Evolutionary conservation across 768 basidiomycete genomes (phyloP).

Genomic region (Collybia nuda): DNA sequence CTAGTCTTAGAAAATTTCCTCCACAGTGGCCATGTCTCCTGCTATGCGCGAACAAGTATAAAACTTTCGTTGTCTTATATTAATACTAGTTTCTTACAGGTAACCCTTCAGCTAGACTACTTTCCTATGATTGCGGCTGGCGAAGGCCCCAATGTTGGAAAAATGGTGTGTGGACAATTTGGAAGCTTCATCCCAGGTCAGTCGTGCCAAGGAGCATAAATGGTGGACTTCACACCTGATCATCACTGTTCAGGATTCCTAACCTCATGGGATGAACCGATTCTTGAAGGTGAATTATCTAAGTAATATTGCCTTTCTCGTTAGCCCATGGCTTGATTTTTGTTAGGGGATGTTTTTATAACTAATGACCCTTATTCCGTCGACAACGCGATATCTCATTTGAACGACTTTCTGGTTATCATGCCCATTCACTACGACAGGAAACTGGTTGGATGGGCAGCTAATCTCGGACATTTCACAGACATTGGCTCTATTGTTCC

Average conservation of each 20-base stretch:
- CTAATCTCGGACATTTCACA: conserved; percentile 27
- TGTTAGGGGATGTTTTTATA: conserved; percentile 19
- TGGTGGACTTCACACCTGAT: not conserved
- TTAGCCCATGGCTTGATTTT: not conserved
- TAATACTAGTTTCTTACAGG: not conserved
- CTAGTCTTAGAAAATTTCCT: not conserved
- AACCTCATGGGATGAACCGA: conserved; percentile 23
- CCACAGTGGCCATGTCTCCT: conserved; percentile 20
- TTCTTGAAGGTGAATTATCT: conserved; percentile 22
- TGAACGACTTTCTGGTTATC: conserved; percentile 29
- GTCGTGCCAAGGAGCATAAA: not conserved
- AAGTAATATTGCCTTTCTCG: not conserved
- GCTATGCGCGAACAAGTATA: conserved; percentile 25
- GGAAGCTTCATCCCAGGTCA: conserved; percentile 26
- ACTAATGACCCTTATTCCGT: conserved; percentile 28
- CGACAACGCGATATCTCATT: conserved; percentile 25
- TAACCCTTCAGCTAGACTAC: conserved; percentile 15
- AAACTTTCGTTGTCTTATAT: not conserved
- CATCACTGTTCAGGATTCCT: conserved; percentile 19
- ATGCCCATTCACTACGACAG: conserved; percentile 23
- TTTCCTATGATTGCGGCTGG: conserved; percentile 30
- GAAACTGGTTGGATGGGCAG: conserved; percentile 26
- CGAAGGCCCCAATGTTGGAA: conserved; percentile 22
- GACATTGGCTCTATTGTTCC: conserved; percentile 22
- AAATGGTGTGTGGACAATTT: conserved; percentile 28